Conservation (phyloP, 225 moss, liverwort and hornwort species). For the Neckera pumila region DNA sequence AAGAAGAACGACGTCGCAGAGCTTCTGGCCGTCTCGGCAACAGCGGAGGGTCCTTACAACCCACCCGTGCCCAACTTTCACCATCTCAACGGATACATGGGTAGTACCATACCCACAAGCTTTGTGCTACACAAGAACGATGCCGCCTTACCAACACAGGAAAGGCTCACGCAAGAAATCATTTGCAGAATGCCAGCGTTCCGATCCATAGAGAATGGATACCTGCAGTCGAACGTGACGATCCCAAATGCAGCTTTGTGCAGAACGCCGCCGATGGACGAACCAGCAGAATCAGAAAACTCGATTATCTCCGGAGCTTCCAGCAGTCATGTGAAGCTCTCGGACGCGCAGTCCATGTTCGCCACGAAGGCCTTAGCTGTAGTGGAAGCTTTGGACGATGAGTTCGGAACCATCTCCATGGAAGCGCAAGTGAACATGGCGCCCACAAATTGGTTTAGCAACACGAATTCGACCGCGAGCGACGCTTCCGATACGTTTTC, state of each 20-base stretch:
- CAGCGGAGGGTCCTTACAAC: background rate
- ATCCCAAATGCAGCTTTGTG: background rate
- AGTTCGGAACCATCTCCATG: background rate
- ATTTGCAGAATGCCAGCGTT: background rate
- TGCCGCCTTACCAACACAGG: background rate
- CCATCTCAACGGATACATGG: background rate
- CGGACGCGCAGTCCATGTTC: background rate
- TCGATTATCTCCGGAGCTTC: constrained; percentile 1
- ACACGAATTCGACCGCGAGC: background rate
- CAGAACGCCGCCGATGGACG: background rate
- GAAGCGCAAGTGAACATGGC: background rate
- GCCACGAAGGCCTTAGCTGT: background rate
- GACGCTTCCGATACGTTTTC: background rate
- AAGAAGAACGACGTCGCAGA: constrained; percentile 18
- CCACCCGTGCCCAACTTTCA: background rate
- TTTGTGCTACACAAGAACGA: background rate
- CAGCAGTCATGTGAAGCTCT: background rate
- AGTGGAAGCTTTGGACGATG: background rate
- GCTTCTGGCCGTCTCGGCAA: background rate
- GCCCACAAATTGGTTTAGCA: background rate
- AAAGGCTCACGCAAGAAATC: constrained; percentile 1
- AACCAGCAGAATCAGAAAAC: constrained; percentile 16
- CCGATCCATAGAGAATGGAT: background rate
- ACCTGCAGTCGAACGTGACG: background rate
- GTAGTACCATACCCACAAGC: background rate